Percentiles rank a stretch among this genome's conserved stretches.
Conservation (phyloP, 768 basidiomycete genomes). For the Nevesoporus exiguus region DNA sequence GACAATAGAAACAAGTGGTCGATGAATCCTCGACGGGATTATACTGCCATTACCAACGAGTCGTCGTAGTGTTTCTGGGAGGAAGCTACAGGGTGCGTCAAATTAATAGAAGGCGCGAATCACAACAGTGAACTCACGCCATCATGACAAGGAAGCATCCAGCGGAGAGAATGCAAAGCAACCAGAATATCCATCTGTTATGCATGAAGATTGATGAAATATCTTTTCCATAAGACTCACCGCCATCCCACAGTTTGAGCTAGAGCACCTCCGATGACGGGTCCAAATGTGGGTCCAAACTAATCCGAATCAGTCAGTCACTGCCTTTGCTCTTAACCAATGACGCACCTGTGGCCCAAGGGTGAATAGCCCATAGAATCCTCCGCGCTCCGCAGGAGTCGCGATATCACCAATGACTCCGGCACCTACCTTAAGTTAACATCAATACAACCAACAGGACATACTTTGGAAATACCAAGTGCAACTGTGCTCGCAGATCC, state of each 20-base stretch:
- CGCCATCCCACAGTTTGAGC: slow-evolving; percentile 63
- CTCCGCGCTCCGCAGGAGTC: slow-evolving; percentile 66
- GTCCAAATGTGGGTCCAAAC: slow-evolving; percentile 54
- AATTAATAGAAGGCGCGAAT: not conserved
- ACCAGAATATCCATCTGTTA: slow-evolving; percentile 24
- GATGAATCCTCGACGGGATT: slow-evolving; percentile 24
- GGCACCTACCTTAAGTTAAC: slow-evolving; percentile 42
- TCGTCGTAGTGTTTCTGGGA: slow-evolving; percentile 20
- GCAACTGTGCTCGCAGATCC: slow-evolving; percentile 80
- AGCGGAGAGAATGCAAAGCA: slow-evolving; percentile 17
- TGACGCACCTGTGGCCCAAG: slow-evolving; percentile 57
- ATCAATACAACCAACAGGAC: not conserved
- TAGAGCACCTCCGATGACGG: slow-evolving; percentile 52
- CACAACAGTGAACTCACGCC: slow-evolving; percentile 6
- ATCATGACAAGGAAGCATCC: slow-evolving; percentile 13
- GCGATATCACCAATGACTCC: slow-evolving; percentile 81
- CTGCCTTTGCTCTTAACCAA: not conserved
- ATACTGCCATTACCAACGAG: slow-evolving; percentile 32
- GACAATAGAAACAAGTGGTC: slow-evolving; percentile 26
- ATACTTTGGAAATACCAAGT: slow-evolving; percentile 42
- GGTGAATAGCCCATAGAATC: slow-evolving; percentile 65
- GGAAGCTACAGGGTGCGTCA: slow-evolving; percentile 14
- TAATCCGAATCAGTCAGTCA: slow-evolving; percentile 15
- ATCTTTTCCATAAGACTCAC: slow-evolving; percentile 29
- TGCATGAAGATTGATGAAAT: not conserved